Percentiles rank a stretch among this genome's conserved stretches.
phyloP scores from a whole-genome alignment of 352 stramenopile genomes.

The Pythium rhizo-oryzae region DNA sequence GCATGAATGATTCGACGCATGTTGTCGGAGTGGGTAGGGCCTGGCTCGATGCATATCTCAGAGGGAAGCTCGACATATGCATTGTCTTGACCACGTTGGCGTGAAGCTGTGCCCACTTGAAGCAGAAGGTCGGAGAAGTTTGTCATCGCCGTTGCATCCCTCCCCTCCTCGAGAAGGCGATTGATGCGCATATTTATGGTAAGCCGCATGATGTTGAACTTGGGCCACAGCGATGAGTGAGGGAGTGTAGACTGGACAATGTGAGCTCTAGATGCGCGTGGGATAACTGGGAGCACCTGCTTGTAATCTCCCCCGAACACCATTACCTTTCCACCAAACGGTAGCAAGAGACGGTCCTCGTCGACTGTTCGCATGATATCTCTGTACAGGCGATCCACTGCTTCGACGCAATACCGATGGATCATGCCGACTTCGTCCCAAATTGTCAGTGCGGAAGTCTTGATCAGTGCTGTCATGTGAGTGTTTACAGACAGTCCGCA shows the following conservation, averaged over 20 bases:
- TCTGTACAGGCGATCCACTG: not conserved
- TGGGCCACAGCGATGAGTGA: not conserved
- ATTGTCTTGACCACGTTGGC: too few relatives aligned
- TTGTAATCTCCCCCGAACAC: not conserved
- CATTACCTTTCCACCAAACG: not conserved
- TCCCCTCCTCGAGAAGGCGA: not conserved
- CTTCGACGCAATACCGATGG: not conserved
- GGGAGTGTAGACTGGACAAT: not conserved
- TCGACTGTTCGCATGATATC: conserved; percentile 2
- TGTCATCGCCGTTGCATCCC: not conserved
- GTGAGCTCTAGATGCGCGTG: not conserved
- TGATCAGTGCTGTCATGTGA: not conserved
- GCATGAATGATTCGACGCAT: not conserved
- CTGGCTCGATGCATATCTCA: too few relatives aligned
- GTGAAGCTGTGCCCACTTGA: not conserved
- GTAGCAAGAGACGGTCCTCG: not conserved
- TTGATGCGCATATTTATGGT: not conserved
- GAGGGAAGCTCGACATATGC: too few relatives aligned
- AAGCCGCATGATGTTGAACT: not conserved
- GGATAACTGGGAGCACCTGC: not conserved
- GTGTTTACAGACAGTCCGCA: not conserved
- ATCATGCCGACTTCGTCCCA: conserved; percentile 12
- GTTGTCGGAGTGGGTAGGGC: not conserved
- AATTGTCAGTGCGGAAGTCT: not conserved
- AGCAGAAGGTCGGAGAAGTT: not conserved